Percentiles rank a stretch among this genome's conserved stretches.
phyloP scores from a whole-genome alignment of 257 asterid genomes.

The Verbascum thapsus region DNA sequence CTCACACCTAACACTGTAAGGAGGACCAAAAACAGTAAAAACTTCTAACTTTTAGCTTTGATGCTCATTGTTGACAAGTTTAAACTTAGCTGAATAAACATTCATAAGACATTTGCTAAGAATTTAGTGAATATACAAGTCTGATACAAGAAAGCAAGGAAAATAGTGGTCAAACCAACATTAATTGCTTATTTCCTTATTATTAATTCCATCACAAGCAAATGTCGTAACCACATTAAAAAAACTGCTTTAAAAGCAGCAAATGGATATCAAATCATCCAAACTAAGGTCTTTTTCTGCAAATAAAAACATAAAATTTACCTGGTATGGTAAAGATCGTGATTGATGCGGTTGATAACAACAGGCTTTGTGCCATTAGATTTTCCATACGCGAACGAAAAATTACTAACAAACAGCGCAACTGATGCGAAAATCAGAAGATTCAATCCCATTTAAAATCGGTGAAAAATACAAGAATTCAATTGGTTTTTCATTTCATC shows the following conservation, averaged over 20 bases:
- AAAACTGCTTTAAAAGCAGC: background rate
- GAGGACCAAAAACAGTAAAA: background rate
- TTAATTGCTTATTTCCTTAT: slow-evolving; percentile 6
- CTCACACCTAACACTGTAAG: background rate
- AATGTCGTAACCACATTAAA: background rate
- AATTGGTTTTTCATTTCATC: slow-evolving; percentile 38
- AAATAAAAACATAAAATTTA: slow-evolving; percentile 6
- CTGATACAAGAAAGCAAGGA: slow-evolving; percentile 20
- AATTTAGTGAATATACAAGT: slow-evolving; percentile 1
- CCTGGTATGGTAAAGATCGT: slow-evolving; percentile 94
- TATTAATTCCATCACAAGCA: slow-evolving; percentile 29
- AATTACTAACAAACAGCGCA: slow-evolving; percentile 22
- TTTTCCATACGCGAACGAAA: slow-evolving; percentile 45
- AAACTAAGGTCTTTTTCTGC: background rate
- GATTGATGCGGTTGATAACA: slow-evolving; percentile 71
- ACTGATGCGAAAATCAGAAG: slow-evolving; percentile 31
- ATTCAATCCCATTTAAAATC: slow-evolving; percentile 57
- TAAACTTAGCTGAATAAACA: slow-evolving; percentile 18
- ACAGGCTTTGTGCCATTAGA: slow-evolving; percentile 39
- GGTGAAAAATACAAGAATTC: slow-evolving; percentile 26
- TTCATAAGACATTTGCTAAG: slow-evolving; percentile 1
- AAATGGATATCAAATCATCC: slow-evolving; percentile 11
- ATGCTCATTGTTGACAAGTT: background rate
- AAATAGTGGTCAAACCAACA: slow-evolving; percentile 29
- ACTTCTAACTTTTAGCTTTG: slow-evolving; percentile 19